phyloP scores from a whole-genome alignment of 768 basidiomycete species.

The Scleroderma citrinum region DNA sequence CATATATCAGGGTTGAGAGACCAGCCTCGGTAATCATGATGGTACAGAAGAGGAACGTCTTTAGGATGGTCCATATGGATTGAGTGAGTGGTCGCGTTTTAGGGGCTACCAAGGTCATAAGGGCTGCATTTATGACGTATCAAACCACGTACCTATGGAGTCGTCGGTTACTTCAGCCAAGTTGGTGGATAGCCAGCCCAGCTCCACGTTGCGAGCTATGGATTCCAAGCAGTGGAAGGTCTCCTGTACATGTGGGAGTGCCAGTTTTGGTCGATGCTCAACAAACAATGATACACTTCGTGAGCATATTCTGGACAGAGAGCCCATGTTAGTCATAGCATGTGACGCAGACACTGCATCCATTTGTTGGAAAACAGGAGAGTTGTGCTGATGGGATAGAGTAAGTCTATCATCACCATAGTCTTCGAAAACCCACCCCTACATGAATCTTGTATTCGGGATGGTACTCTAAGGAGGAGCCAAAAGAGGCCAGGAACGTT shows the following conservation, averaged over 20 bases:
- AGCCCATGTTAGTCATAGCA: constrained; percentile 33
- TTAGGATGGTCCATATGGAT: constrained; percentile 63
- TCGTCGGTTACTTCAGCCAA: constrained; percentile 22
- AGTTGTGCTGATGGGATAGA: constrained; percentile 19
- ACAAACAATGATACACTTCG: constrained; percentile 28
- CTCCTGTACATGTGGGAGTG: constrained; percentile 22
- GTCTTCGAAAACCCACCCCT: constrained; percentile 4
- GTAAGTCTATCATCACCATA: neutral
- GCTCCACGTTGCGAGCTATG: constrained; percentile 40
- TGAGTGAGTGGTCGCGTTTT: constrained; percentile 40
- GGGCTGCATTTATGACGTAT: constrained; percentile 18
- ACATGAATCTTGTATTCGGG: constrained; percentile 16
- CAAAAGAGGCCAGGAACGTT: constrained; percentile 43
- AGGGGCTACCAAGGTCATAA: constrained; percentile 27
- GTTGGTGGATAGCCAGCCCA: constrained; percentile 41
- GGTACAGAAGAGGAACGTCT: constrained; percentile 68
- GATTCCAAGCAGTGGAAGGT: constrained; percentile 24
- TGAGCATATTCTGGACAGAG: constrained; percentile 36
- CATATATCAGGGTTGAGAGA: constrained; percentile 49
- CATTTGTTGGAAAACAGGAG: constrained; percentile 32
- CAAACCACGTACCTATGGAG: constrained; percentile 28
- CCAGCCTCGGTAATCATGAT: constrained; percentile 65
- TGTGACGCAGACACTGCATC: constrained; percentile 30
- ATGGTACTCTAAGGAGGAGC: constrained; percentile 27
- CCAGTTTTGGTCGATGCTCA: constrained; percentile 29